Evolutionary conservation across 441 rosid genomes (phyloP), one percentile per base, ranked within the genome.

Genomic region (Adansonia gregorii): DNA sequence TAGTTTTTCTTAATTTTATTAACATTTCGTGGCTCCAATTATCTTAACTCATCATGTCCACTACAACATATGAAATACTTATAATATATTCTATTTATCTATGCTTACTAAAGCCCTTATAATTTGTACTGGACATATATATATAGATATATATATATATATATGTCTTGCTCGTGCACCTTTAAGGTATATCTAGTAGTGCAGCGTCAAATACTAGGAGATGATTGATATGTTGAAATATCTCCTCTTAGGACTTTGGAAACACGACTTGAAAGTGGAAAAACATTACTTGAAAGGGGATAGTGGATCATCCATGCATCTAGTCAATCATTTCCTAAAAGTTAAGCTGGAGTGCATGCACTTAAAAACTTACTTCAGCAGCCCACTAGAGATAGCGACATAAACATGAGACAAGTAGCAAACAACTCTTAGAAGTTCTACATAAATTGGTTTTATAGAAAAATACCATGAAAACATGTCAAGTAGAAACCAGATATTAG

Each of bases 221-320:
- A 10, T 69, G 58, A 69, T 49, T 48, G 58, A 69, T 12, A 48
- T 48, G 41, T 22, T 48, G 73, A 69, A 45, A 46, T 20, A 10
- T 48, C 27, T 20, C 39, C 35, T 2, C 35, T 22, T 48, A 24
- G 56, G n/a, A 48, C 58, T 48, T 69, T 24, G 41, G 22, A 48
- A 67, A 10, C 58, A 68, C 22, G 41, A 68, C 19, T 22, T 68
- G 41, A 68, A 11, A 69, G 58, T 46, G 56, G 58, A 22, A 69
- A 69, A 22, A 12, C 73, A 68, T 46, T 68, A 12, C n/a, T 19
- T 43, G 31, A 43, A 46, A 20, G 17, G 56, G 55, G 56, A 67
- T 24, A 45, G 73, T 69, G 58, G 35, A 48, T 48, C 73, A 69
- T 49, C 41, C 73, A 48, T 48, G 73, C 73, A 22, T 69, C 39